phyloP scores from a whole-genome alignment of 495 filamentous ascomycete species.

The Podospora pseudopauciseta region DNA sequence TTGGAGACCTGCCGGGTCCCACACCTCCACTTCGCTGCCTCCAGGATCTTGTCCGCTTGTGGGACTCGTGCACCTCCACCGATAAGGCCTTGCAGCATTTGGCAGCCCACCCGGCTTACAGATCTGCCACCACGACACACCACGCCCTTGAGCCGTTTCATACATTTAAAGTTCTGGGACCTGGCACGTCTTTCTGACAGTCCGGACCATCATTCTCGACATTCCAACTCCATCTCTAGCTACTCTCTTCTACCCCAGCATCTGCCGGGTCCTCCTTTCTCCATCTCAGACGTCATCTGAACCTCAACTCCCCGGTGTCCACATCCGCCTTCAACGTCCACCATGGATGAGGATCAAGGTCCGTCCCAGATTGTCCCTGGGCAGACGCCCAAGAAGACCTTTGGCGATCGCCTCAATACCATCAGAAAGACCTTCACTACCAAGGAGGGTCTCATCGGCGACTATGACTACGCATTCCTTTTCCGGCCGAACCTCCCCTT shows the following conservation, averaged over 20 bases:
- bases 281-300: not conserved
- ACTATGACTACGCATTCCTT: constrained; percentile 73
- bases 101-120: not conserved
- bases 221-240: not conserved
- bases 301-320: not conserved
- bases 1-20: constrained; percentile 5
- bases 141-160: not conserved
- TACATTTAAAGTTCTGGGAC: constrained; percentile 7
- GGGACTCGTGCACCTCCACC: constrained; percentile 1
- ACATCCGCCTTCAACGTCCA: constrained; percentile 26
- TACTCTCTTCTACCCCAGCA: not conserved
- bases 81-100: constrained; percentile 7
- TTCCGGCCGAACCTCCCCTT: constrained; percentile 83
- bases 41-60: not conserved
- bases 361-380: constrained; percentile 44
- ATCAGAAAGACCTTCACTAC: constrained; percentile 42
- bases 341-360: constrained; percentile 40
- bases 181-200: not conserved
- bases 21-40: constrained; percentile 6
- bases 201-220: not conserved
- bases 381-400: constrained; percentile 29
- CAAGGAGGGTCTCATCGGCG: constrained; percentile 71
- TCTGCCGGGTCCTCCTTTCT: not conserved
- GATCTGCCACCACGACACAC: not conserved
- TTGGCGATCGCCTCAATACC: constrained; percentile 28